Base-by-base conservation (phyloP, 1,284 basidiomycete genomes). In the Irpex sp. region DNA sequence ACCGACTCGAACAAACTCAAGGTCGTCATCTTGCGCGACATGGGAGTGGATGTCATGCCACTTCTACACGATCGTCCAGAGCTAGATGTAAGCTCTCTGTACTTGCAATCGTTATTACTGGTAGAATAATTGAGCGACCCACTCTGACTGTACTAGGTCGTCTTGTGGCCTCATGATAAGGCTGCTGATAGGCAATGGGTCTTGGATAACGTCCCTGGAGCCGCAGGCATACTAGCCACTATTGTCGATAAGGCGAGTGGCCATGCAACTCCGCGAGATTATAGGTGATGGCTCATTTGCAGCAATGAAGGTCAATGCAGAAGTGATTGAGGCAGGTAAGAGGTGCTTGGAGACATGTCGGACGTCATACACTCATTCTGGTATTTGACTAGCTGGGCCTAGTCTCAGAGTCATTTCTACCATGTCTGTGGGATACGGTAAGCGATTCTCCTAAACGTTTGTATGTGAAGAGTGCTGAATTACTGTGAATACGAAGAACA, bases 381-480 rank as follows among this genome's bases (percentile, higher is more conserved):
- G 15, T 48, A 31, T 31, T 34, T 11, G 40, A 44, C 15, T 11
- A 92, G 92, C 91, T 65, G 91, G 92, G 3, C 79, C 89, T 0
- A 81, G 75, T 58, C 81, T 98, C 11, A 86, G 85, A 61, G 88
- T 92, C 15, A 83, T 98, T 5, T 95, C 94, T 0, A 98, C 96
- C 0, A 92, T 97, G 85, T 92, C 91, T 15, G 93, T 95, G 17
- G 93, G 94, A 48, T 93, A 90, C 73, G 93, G 93, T 93, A 69
- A 66, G 82, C 73, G 15, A 40, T 19, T 11, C 31, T 15, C 17
- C 21, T 37, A 15, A 7, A 51, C 11, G 19, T 31, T 8, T 9
- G 54, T 21, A 11, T 4, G 26, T 4, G 26, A 26, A 26, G 26
- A 26, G 26, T 26, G 26, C 26, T 26, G 26, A 26, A 26, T 26